phyloP scores from a whole-genome alignment of 768 basidiomycete species.

The Tulasnella sp. region DNA sequence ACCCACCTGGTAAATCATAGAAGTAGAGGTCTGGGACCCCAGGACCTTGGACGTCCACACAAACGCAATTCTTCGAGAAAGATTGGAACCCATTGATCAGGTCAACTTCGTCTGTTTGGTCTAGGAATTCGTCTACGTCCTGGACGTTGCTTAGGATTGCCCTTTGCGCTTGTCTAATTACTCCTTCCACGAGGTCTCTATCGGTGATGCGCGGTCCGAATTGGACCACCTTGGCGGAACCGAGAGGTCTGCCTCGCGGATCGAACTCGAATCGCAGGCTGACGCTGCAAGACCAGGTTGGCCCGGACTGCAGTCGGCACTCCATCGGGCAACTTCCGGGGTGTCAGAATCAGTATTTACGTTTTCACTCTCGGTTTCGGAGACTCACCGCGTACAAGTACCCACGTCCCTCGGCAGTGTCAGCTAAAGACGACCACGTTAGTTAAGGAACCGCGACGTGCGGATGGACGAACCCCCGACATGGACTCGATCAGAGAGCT shows the following conservation, averaged over 20 bases:
- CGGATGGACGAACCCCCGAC: constrained; percentile 26
- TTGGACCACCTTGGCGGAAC: constrained; percentile 15
- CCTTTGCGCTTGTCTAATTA: constrained; percentile 46
- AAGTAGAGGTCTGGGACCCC: constrained; percentile 26
- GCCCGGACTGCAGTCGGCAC: constrained; percentile 23
- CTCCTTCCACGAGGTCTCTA: constrained; percentile 33
- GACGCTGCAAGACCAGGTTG: constrained; percentile 27
- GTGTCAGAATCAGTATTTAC: not conserved
- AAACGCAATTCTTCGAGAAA: constrained; percentile 43
- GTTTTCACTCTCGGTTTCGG: not conserved
- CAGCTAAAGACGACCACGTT: constrained; percentile 28
- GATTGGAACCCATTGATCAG: not conserved
- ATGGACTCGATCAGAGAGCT: constrained; percentile 68
- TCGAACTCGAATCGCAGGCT: constrained; percentile 27
- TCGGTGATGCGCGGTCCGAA: constrained; percentile 13
- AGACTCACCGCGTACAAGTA: constrained; percentile 55
- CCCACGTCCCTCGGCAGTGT: constrained; percentile 55
- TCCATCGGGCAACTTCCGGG: constrained; percentile 29
- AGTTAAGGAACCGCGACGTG: not conserved
- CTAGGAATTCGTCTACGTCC: not conserved
- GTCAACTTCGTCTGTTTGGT: not conserved
- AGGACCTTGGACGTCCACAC: constrained; percentile 36
- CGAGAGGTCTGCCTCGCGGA: not conserved
- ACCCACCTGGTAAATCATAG: constrained; percentile 23
- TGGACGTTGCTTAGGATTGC: constrained; percentile 33